phyloP scores from a whole-genome alignment of 2,329 filamentous ascomycete species.

The Xylariomycetidae sp. region DNA sequence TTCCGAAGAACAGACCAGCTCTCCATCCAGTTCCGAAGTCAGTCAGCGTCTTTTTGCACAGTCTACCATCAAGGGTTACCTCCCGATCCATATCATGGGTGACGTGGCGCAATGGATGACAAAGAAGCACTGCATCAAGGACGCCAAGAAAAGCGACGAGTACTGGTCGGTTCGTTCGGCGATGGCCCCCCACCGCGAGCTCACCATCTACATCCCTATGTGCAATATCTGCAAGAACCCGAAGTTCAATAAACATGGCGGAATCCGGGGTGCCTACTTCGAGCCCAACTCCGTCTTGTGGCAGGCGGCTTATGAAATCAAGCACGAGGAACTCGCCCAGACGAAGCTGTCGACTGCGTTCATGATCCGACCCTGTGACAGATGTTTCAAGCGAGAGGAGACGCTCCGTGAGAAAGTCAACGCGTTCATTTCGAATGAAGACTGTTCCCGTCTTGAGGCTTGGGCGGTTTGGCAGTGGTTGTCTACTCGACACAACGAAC shows the following conservation, averaged over 20 bases:
- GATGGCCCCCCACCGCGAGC: too few species aligned
- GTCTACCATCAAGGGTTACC: too few species aligned
- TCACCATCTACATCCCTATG: conserved; percentile 16
- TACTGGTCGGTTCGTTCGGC: too few species aligned
- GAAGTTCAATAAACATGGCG: conserved; percentile 3
- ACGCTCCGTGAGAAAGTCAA: conserved; percentile 10
- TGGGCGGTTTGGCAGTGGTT: conserved; percentile 19
- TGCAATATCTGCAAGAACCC: conserved; percentile 15
- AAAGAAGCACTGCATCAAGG: too few species aligned
- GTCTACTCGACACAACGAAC: conserved; percentile 6
- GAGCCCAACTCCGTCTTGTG: conserved; percentile 13
- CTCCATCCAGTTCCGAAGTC: too few species aligned
- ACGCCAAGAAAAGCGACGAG: too few species aligned
- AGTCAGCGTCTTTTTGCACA: too few species aligned
- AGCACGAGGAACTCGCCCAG: conserved; percentile 2
- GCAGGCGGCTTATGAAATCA: conserved; percentile 8
- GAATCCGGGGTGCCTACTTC: conserved; percentile 14
- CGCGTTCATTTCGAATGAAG: conserved; percentile 5
- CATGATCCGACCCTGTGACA: conserved; percentile 12
- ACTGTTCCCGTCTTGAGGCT: conserved; percentile 3
- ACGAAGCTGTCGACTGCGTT: conserved; percentile 14
- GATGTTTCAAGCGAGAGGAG: conserved; percentile 14
- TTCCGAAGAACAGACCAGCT: too few species aligned
- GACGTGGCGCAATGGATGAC: too few species aligned
- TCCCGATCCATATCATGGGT: too few species aligned